These are phyloP conservation scores for Phytomonas sp. DNA, from an alignment of 208 protist genomes.

Conservation along the genomic window DNA sequence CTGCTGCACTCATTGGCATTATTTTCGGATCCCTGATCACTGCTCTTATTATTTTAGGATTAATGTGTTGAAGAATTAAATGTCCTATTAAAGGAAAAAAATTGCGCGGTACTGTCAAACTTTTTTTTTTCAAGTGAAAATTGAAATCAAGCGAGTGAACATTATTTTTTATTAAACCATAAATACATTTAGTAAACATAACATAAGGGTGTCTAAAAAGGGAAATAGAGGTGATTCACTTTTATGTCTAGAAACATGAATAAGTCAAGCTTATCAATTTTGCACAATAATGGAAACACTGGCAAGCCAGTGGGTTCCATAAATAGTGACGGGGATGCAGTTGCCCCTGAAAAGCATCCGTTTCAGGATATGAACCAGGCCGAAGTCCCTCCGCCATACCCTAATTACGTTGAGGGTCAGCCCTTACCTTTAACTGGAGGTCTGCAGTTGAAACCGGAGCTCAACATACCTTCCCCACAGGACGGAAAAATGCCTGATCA, in stretches of 20 bases:
- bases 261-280: conserved; percentile 4
- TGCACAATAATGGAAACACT: background rate
- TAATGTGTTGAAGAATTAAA: background rate
- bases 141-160: background rate
- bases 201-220: background rate
- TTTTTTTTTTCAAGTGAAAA: background rate
- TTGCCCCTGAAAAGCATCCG: background rate
- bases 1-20: background rate
- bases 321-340: background rate
- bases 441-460: background rate
- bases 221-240: background rate
- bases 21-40: background rate
- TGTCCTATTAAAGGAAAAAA: background rate
- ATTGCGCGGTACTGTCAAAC: background rate
- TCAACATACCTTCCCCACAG: background rate
- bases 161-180: background rate
- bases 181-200: background rate
- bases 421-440: background rate
- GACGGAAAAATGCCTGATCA: conserved; percentile 11
- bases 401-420: background rate
- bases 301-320: background rate
- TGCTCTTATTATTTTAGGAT: background rate
- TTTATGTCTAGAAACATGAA: background rate
- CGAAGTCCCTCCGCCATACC: background rate
- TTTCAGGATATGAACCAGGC: background rate